These are phyloP conservation scores for Sclerotinia glacialis DNA, from an alignment of 2,329 filamentous ascomycete genomes.

Conservation along the genomic window DNA sequence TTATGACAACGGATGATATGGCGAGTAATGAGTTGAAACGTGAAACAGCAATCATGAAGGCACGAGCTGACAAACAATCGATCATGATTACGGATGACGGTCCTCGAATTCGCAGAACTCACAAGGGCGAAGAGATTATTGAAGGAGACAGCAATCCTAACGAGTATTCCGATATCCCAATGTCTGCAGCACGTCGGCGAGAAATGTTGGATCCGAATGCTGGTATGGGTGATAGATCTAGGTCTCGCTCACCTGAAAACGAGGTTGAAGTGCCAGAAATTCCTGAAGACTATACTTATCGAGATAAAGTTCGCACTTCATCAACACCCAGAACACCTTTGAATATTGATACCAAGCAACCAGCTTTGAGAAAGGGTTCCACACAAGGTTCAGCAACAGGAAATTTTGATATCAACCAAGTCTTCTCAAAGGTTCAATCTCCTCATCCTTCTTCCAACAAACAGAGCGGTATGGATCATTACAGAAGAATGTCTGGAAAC, in stretches of 20 bases:
- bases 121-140: constrained; percentile 91
- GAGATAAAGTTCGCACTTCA: constrained; percentile 33
- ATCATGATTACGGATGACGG: constrained; percentile 72
- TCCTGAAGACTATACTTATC: constrained; percentile 36
- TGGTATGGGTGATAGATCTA: constrained; percentile 38
- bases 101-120: constrained; percentile 80
- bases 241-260: constrained; percentile 41
- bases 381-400: constrained; percentile 24
- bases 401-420: constrained; percentile 79
- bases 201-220: constrained; percentile 42
- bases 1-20: constrained; percentile 87
- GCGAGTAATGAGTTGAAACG: constrained; percentile 85
- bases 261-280: constrained; percentile 37
- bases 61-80: constrained; percentile 76
- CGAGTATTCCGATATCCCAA: constrained; percentile 31
- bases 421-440: constrained; percentile 80
- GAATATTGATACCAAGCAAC: constrained; percentile 36
- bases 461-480: constrained; percentile 42
- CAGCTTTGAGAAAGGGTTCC: constrained; percentile 32
- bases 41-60: constrained; percentile 73
- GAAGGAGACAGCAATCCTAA: constrained; percentile 62
- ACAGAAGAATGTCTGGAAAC: constrained; percentile 41
- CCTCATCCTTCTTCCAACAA: constrained; percentile 44
- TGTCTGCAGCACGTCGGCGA: constrained; percentile 40
- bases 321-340: constrained; percentile 35